These are phyloP conservation scores for Balamuthia mandrillaris DNA, from an alignment of 208 protist species.

Conservation along the genomic window DNA sequence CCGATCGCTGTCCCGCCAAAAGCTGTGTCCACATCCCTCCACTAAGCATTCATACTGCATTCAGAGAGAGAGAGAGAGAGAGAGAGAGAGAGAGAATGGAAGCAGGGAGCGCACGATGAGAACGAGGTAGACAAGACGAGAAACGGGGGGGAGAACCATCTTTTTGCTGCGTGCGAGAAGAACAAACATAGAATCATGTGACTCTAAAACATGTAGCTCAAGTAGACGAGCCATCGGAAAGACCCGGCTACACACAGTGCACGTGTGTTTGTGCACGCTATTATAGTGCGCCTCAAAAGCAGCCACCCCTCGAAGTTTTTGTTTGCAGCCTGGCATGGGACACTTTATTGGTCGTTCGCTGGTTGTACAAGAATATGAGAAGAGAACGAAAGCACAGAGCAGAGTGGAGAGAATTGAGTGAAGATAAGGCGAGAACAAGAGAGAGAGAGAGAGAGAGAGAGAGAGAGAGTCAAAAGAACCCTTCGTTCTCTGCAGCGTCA, in stretches of 20 bases:
- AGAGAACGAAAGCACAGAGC: no score
- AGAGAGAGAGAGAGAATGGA: not conserved
- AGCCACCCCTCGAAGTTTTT: not conserved
- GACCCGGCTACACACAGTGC: not conserved
- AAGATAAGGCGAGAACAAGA: not conserved
- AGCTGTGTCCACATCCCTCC: not conserved
- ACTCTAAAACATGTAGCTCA: conserved; percentile 1
- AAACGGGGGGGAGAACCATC: not conserved
- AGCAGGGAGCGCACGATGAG: no score
- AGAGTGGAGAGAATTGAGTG: no score
- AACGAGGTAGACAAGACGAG: not conserved
- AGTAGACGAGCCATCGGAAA: conserved; percentile 2
- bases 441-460: no score
- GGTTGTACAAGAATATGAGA: not conserved
- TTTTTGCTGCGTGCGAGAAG: not conserved
- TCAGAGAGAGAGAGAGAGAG: not conserved
- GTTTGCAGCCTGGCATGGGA: not conserved
- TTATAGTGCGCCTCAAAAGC: conserved; percentile 5
- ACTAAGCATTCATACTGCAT: conserved; percentile 32
- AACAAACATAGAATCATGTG: not conserved
- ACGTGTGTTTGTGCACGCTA: not conserved
- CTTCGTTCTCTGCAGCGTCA: not conserved
- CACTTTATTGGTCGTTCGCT: not conserved
- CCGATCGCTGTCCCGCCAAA: not conserved
- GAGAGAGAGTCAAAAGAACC: no score